phyloP scores from a whole-genome alignment of 2,329 filamentous ascomycete species.

The Hypoxylon sp. region DNA sequence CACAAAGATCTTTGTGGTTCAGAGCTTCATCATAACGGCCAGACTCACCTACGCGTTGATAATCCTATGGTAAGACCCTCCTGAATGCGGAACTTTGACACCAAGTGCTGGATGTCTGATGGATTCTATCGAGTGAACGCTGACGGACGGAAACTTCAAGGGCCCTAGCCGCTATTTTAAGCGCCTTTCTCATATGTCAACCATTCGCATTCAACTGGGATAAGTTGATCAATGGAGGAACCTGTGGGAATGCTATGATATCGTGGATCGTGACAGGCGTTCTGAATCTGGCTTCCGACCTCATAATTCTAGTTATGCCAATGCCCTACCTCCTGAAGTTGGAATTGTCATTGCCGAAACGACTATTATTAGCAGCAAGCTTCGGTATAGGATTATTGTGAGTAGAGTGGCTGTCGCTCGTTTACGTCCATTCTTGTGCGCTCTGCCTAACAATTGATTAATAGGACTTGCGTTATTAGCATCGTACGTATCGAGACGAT shows the following conservation, averaged over 20 bases:
- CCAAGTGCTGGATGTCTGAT: too few relatives aligned
- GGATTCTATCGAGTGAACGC: neutral
- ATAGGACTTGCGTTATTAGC: slow-evolving; percentile 46
- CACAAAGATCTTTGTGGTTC: slow-evolving; percentile 51
- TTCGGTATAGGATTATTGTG: slow-evolving; percentile 56
- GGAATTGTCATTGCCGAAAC: slow-evolving; percentile 52
- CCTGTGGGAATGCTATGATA: slow-evolving; percentile 53
- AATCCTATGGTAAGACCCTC: slow-evolving; percentile 44
- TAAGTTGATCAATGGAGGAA: slow-evolving; percentile 51
- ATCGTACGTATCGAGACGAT: slow-evolving; percentile 57
- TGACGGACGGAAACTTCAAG: slow-evolving; percentile 24
- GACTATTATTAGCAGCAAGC: slow-evolving; percentile 51
- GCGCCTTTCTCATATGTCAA: slow-evolving; percentile 55
- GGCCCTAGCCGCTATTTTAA: slow-evolving; percentile 51
- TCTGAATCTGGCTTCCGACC: slow-evolving; percentile 55
- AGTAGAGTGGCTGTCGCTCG: slow-evolving; percentile 30
- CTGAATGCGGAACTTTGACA: neutral
- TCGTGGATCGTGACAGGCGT: slow-evolving; percentile 53
- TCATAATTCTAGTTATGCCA: slow-evolving; percentile 53
- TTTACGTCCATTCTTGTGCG: neutral
- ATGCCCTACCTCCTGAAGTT: slow-evolving; percentile 54
- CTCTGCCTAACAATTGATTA: slow-evolving; percentile 6
- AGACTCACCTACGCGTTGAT: slow-evolving; percentile 47
- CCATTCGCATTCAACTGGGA: slow-evolving; percentile 58
- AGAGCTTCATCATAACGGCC: slow-evolving; percentile 46